Conservation (phyloP, 176 grass and related monocot genomes). For the Carex littledalei region DNA sequence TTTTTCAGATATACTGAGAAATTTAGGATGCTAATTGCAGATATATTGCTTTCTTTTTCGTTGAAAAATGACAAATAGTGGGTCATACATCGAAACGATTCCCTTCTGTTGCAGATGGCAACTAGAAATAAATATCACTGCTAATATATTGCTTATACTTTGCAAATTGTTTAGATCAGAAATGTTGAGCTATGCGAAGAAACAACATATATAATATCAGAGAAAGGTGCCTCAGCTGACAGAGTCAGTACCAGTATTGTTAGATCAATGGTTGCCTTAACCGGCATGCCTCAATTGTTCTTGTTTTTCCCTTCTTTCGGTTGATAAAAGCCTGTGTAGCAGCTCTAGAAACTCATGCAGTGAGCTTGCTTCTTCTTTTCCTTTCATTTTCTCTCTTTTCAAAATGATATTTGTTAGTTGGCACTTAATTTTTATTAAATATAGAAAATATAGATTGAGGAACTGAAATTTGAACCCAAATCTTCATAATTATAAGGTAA, state of each 20-base stretch:
- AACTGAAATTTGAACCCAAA: too few species aligned
- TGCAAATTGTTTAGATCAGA: conserved; percentile 56
- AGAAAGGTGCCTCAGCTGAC: conserved; percentile 74
- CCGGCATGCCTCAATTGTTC: conserved; percentile 44
- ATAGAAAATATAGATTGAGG: too few species aligned
- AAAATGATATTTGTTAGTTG: background rate
- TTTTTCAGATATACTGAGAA: background rate
- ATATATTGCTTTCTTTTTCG: background rate
- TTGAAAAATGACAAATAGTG: background rate
- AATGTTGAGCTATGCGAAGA: conserved; percentile 60
- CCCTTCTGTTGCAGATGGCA: background rate
- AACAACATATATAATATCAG: conserved; percentile 72
- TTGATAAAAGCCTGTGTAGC: background rate
- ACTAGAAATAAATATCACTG: background rate
- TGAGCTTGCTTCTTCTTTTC: background rate
- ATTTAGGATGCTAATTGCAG: background rate
- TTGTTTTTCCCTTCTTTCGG: background rate
- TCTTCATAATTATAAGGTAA: too few species aligned
- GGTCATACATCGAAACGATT: background rate
- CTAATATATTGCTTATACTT: background rate
- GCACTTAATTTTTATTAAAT: background rate
- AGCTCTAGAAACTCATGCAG: background rate
- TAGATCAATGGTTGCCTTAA: conserved; percentile 55
- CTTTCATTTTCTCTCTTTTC: background rate
- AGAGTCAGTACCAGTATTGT: conserved; percentile 48